Evolutionary conservation across 108 stramenopile species (phyloP), one percentile per base, ranked within the genome.

Genomic region (Cyclotella choctawhatcheeana): DNA sequence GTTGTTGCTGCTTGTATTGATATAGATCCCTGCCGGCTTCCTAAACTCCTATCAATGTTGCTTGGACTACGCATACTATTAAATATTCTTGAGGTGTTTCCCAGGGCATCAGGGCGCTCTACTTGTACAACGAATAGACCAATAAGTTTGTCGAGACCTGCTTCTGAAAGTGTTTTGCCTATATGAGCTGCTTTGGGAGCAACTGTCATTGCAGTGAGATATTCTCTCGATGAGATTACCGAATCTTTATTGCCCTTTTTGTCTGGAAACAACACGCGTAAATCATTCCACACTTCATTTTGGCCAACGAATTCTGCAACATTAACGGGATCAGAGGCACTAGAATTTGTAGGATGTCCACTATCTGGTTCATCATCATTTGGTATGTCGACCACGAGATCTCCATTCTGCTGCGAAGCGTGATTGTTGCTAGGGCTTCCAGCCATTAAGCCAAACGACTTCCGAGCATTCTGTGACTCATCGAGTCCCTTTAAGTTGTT

Each of bases 121-220:
- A 95, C 86, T 37, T 79, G 78, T 26, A 95, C 85, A n/a, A 95
- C 67, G 50, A 86, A 84, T 1, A 92, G 65, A 8, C 90, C 93
- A 16, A 87, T 75, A 10, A 89, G 69, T 50, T 88, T 91, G 65
- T 82, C 71, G 10, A 92, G 58, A n/a, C 91, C 93, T 32, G 59
- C 53, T 52, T 91, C 74, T 0, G 62, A 64, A 3, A 87, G 77
- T 30, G 77, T 88, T 50, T 87, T 84, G 14, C 71, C 76, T 0
- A 71, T 73, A 17, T 89, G 85, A 18, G 76, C 51, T 17, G 90
- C 89, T 43, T 88, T 85, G 0, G 70, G 66, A 13, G 77, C 58
- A 37, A 95, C 78, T 48, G 72, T 69, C 90, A 90, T 89, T 8
- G 91, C 93, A 20, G 86, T 78, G 24, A 95, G 73, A 62, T 86